phyloP scores from a whole-genome alignment of 2,329 filamentous ascomycete species.

The Alternaria solani region DNA sequence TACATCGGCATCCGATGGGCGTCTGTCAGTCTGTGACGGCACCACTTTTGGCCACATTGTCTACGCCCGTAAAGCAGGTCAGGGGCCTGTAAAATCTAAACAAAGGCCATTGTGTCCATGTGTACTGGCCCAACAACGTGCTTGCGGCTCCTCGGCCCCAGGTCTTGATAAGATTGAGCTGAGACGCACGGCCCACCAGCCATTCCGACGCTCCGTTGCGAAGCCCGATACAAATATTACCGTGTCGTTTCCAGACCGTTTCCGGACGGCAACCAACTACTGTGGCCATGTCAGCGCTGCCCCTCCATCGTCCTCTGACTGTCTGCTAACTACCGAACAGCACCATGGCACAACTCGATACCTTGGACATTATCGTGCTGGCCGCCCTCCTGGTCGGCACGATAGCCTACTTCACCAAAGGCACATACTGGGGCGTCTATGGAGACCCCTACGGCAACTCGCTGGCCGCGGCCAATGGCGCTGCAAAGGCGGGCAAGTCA shows the following conservation, averaged over 20 bases:
- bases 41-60: slow-evolving; percentile 29
- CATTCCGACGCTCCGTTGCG: slow-evolving; percentile 10
- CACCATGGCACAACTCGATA: slow-evolving; percentile 94
- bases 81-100: slow-evolving; percentile 1
- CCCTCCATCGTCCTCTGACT: slow-evolving; percentile 19
- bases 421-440: slow-evolving; percentile 86
- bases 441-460: slow-evolving; percentile 88
- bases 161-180: slow-evolving; percentile 1
- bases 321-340: slow-evolving; percentile 25
- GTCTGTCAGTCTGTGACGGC: slow-evolving; percentile 33
- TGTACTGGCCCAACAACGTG: neutral
- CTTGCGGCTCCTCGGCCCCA: neutral
- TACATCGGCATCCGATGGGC: slow-evolving; percentile 13
- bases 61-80: neutral
- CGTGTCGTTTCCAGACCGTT: slow-evolving; percentile 34
- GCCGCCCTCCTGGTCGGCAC: slow-evolving; percentile 84
- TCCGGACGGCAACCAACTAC: slow-evolving; percentile 32
- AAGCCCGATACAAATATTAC: slow-evolving; percentile 37
- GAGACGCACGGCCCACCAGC: slow-evolving; percentile 9
- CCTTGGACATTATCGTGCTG: slow-evolving; percentile 92
- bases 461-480: slow-evolving; percentile 70
- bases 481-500: slow-evolving; percentile 80
- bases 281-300: slow-evolving; percentile 31
- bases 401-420: slow-evolving; percentile 96
- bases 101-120: neutral